Conservation (phyloP, 2,329 filamentous ascomycete genomes). For the Monosporascus sp. region DNA sequence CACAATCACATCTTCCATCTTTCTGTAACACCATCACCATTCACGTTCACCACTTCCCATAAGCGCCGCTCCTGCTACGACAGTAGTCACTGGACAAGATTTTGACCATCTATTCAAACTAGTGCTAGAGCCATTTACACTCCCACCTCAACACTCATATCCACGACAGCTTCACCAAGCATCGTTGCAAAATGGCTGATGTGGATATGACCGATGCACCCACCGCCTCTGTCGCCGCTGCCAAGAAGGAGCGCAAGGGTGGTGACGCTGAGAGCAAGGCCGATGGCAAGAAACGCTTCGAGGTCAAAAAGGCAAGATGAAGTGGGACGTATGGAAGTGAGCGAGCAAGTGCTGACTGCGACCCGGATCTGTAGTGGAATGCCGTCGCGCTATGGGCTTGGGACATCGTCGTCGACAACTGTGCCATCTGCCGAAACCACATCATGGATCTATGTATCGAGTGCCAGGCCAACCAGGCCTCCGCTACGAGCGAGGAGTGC, state of each 20-base stretch:
- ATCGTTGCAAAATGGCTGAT: constrained; percentile 66
- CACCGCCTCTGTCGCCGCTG: constrained; percentile 40
- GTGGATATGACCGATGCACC: constrained; percentile 93
- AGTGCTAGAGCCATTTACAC: too few species aligned
- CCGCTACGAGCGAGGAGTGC: constrained; percentile 94
- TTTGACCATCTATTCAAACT: too few species aligned
- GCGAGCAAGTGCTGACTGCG: constrained; percentile 2
- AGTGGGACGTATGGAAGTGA: not conserved
- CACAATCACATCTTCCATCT: too few species aligned
- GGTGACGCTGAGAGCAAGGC: constrained; percentile 43
- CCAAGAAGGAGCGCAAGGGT: constrained; percentile 47
- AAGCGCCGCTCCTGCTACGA: too few species aligned
- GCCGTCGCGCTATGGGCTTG: constrained; percentile 97
- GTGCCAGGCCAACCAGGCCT: constrained; percentile 97
- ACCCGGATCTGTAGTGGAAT: constrained; percentile 67
- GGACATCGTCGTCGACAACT: constrained; percentile 99
- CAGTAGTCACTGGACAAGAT: too few species aligned
- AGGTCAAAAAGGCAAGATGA: constrained; percentile 85
- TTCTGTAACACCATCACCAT: too few species aligned
- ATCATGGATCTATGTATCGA: constrained; percentile 99
- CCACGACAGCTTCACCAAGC: not conserved
- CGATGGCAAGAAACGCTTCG: constrained; percentile 89
- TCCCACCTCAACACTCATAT: not conserved
- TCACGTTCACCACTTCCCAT: too few species aligned
- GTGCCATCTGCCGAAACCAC: constrained; percentile 97